A percentile compares a stretch with the other conserved stretches of the same genome.
Conservation (phyloP, 2,329 filamentous ascomycete genomes). For the Phialophora verrucosa region DNA sequence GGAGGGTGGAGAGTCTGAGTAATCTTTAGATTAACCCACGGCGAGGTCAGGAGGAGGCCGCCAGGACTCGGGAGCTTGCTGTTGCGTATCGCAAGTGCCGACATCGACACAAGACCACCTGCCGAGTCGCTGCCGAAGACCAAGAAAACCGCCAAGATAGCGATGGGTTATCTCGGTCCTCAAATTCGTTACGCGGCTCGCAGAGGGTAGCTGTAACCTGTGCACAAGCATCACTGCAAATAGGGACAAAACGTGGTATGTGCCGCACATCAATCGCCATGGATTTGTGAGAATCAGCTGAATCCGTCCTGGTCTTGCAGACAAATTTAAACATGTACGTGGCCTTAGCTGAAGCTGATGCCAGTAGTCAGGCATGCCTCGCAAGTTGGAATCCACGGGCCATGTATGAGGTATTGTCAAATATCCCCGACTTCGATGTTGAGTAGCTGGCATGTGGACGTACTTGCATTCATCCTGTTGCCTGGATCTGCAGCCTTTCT, state of each 20-base stretch:
- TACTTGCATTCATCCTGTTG: not conserved
- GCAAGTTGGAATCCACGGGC: no score
- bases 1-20: no score
- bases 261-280: not conserved
- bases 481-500: not conserved
- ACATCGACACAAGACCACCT: no score
- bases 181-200: not conserved
- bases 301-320: not conserved
- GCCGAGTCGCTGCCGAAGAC: no score
- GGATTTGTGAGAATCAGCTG: not conserved
- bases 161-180: not conserved
- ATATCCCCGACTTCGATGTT: no score
- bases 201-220: not conserved
- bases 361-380: no score
- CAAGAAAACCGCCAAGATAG: not conserved
- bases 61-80: no score
- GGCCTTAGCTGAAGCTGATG: no score
- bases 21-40: no score
- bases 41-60: no score
- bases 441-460: constrained; percentile 1
- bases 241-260: not conserved
- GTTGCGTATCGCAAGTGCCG: no score
- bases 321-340: not conserved
- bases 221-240: not conserved
- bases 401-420: no score